phyloP scores from a whole-genome alignment of 495 filamentous ascomycete genomes.

The Sordaria brevicollis region DNA sequence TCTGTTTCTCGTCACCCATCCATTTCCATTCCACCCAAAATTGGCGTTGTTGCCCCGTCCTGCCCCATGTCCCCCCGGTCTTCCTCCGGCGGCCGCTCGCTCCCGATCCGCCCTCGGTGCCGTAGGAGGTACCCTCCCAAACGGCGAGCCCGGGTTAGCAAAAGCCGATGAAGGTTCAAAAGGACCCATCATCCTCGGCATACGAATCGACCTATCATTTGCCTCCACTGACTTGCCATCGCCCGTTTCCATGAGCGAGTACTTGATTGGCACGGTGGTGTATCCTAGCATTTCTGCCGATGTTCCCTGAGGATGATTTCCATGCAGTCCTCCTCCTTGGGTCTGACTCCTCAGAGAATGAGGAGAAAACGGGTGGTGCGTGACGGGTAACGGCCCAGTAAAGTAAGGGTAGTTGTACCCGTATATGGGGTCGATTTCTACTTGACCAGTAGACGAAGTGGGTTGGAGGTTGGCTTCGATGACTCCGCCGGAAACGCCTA shows the following conservation, averaged over 20 bases:
- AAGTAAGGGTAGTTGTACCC: slow-evolving; percentile 2
- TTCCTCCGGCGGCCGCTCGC: not conserved
- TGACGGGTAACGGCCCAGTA: not conserved
- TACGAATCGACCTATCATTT: slow-evolving; percentile 15
- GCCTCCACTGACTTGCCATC: slow-evolving; percentile 10
- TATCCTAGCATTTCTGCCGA: too few relatives aligned
- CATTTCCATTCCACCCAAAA: not conserved
- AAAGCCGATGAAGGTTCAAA: not conserved
- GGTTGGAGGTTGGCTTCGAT: slow-evolving; percentile 24
- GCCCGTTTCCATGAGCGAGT: slow-evolving; percentile 20
- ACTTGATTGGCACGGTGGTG: not conserved
- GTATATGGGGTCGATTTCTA: not conserved
- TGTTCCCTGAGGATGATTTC: too few relatives aligned
- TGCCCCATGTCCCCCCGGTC: not conserved
- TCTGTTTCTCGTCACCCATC: not conserved
- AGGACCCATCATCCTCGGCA: slow-evolving; percentile 5
- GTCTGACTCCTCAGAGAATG: slow-evolving; percentile 1
- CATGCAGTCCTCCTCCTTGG: not conserved
- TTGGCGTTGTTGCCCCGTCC: not conserved
- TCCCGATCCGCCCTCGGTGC: not conserved
- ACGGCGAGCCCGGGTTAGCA: not conserved
- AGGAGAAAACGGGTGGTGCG: slow-evolving; percentile 8
- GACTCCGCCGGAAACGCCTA: slow-evolving; percentile 29
- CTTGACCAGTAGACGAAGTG: not conserved
- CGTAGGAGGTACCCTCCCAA: not conserved